Conservation (phyloP, 2,329 filamentous ascomycete species). For the Curvularia spicifera region DNA sequence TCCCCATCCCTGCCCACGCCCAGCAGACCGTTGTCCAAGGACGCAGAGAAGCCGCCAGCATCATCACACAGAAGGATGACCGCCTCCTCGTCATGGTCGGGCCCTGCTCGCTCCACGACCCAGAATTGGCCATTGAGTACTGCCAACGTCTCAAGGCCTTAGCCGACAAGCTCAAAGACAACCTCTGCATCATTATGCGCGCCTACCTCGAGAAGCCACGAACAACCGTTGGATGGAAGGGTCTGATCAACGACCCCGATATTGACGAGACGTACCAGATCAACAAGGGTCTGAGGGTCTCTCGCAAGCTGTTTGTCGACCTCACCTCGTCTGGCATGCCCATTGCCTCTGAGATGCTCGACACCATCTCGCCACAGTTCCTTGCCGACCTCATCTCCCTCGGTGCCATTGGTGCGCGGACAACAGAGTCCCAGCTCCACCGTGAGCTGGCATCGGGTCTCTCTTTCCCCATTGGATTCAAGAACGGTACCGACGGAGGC, state of each 20-base stretch:
- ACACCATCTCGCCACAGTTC: slow-evolving; percentile 98
- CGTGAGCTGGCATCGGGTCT: slow-evolving; percentile 93
- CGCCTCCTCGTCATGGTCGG: slow-evolving; percentile 93
- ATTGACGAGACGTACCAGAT: slow-evolving; percentile 98
- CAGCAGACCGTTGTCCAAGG: slow-evolving; percentile 74
- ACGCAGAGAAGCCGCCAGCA: slow-evolving; percentile 71
- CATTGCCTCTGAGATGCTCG: slow-evolving; percentile 97
- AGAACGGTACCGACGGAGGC: slow-evolving; percentile 97
- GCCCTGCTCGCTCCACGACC: slow-evolving; percentile 97
- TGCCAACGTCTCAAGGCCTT: slow-evolving; percentile 77
- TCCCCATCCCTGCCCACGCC: slow-evolving; percentile 69
- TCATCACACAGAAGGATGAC: slow-evolving; percentile 81
- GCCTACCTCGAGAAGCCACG: slow-evolving; percentile 99
- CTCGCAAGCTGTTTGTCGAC: slow-evolving; percentile 91
- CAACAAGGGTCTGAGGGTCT: slow-evolving; percentile 95
- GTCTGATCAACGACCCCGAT: slow-evolving; percentile 97
- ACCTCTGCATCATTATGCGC: slow-evolving; percentile 94
- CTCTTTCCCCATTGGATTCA: slow-evolving; percentile 98
- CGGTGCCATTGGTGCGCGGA: slow-evolving; percentile 93
- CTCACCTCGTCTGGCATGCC: slow-evolving; percentile 87
- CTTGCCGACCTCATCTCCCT: slow-evolving; percentile 94
- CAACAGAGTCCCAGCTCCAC: slow-evolving; percentile 95
- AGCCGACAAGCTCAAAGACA: slow-evolving; percentile 77
- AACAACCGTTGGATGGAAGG: slow-evolving; percentile 98
- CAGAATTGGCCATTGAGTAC: slow-evolving; percentile 86